Percentiles rank a stretch among this genome's conserved stretches.
These are phyloP conservation scores for Mycena chlorophos DNA, from an alignment of 768 basidiomycete genomes.

Conservation along the genomic window DNA sequence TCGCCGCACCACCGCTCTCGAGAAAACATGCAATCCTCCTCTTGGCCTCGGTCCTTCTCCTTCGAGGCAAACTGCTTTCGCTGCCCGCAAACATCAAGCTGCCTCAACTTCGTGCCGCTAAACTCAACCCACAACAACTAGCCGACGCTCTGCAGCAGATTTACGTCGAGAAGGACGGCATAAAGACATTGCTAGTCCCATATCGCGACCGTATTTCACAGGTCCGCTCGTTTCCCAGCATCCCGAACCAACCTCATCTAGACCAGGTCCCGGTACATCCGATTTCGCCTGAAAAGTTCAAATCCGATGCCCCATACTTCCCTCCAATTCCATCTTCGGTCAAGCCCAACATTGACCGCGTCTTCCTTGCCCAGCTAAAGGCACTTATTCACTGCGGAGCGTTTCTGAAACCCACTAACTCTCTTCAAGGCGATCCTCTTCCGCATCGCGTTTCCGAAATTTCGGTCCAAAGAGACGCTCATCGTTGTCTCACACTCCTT, in stretches of 20 bases:
- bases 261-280: constrained; percentile 46
- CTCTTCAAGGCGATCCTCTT: constrained; percentile 65
- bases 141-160: constrained; percentile 56
- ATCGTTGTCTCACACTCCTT: constrained; percentile 76
- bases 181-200: constrained; percentile 65
- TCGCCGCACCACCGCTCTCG: not conserved
- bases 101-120: constrained; percentile 29
- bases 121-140: constrained; percentile 42
- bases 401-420: constrained; percentile 64
- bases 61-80: constrained; percentile 46
- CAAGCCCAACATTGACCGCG: constrained; percentile 68
- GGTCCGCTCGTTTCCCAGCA: constrained; percentile 39
- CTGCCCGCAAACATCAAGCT: constrained; percentile 34
- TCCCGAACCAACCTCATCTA: not conserved
- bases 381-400: constrained; percentile 72
- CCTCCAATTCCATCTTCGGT: constrained; percentile 49
- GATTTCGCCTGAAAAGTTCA: constrained; percentile 50
- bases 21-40: constrained; percentile 37
- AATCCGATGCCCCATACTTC: constrained; percentile 57
- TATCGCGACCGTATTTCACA: constrained; percentile 63
- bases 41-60: constrained; percentile 47
- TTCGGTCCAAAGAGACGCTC: constrained; percentile 66
- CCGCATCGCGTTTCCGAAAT: constrained; percentile 68
- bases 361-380: constrained; percentile 70
- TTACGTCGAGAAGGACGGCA: constrained; percentile 62